Evolutionary conservation across 2,329 filamentous ascomycete species (phyloP), one percentile per base, ranked within the genome.

Genomic region (Phymatotrichopsis omnivora): DNA sequence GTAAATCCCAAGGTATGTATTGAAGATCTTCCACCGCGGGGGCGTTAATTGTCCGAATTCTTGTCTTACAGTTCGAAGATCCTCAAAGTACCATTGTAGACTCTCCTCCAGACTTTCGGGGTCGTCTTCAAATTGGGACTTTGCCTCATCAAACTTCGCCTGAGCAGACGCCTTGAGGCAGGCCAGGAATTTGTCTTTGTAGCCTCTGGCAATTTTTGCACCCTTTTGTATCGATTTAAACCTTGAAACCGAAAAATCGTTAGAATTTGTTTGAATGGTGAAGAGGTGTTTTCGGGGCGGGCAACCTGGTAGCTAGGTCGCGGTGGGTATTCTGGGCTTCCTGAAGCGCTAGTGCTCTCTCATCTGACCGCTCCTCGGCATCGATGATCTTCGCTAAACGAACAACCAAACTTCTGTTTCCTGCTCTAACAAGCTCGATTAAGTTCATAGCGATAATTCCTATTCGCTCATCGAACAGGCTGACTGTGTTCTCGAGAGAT

Each of bases 31-130:
- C 91, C 91, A 98, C 64, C 91, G 93, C 66, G 84, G 89, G 7
- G 93, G 91, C 76, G 95, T 87, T 42, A 98, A 71, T 22, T 77
- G 76, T 49, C 82, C 76, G 84, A 98, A 93, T 60, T 91, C 89
- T 52, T 93, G 74, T 64, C 89, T 86, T 60, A 95, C 89, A 3
- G 85, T 86, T 64, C 93, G 93, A 28, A 98, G 74, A 63, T 98
- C 89, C 67, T 96, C 95, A 68, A 96, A 98, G 65, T 79, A 98
- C 91, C 91, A 98, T 60, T 83, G 83, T 65, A 94, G 76, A 55
- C 76, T 78, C 68, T 94, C 94, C 54, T 93, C 84, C 35, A 98
- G 71, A 58, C 76, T 78, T 38, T 80, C 74, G 0, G 91, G 84
- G 60, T 96, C 85, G 28, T 81, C 82, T 42, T 89, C 67, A 63